A percentile compares a stretch with the other conserved stretches of the same genome.
These are phyloP conservation scores for Fusarium verrucosum DNA, from an alignment of 2,329 filamentous ascomycete genomes.

Conservation along the genomic window DNA sequence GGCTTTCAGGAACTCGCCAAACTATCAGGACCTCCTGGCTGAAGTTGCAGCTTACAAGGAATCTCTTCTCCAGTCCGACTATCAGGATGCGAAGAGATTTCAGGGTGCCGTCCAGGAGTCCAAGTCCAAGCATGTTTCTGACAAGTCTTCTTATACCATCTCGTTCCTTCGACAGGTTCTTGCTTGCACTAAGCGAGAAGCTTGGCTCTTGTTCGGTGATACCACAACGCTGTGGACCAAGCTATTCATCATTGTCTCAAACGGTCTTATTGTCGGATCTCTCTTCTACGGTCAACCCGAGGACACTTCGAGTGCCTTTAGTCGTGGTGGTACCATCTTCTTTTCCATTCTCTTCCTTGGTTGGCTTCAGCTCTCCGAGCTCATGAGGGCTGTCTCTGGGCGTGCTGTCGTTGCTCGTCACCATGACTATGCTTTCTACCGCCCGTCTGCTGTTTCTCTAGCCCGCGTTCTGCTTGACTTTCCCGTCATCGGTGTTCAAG, in stretches of 20 bases:
- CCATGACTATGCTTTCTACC: slow-evolving; percentile 60
- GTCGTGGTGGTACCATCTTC: slow-evolving; percentile 57
- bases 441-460: slow-evolving; percentile 63
- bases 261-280: slow-evolving; percentile 78
- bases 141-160: slow-evolving; percentile 79
- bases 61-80: slow-evolving; percentile 60
- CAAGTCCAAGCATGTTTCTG: slow-evolving; percentile 74
- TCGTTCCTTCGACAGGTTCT: slow-evolving; percentile 76
- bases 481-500: slow-evolving; percentile 67
- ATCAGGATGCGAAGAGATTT: slow-evolving; percentile 70
- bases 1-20: slow-evolving; percentile 69
- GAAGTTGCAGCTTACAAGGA: slow-evolving; percentile 64
- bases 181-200: slow-evolving; percentile 75
- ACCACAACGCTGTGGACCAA: slow-evolving; percentile 80
- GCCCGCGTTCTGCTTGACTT: slow-evolving; percentile 67
- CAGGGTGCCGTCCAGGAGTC: slow-evolving; percentile 72
- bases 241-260: slow-evolving; percentile 79
- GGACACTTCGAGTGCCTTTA: slow-evolving; percentile 71
- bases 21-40: slow-evolving; percentile 66
- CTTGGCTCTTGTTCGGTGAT: slow-evolving; percentile 81
- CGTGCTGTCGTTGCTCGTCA: slow-evolving; percentile 66
- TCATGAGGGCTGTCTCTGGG: slow-evolving; percentile 79
- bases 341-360: slow-evolving; percentile 62
- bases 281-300: slow-evolving; percentile 75
- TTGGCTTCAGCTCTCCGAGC: slow-evolving; percentile 78